Evolutionary conservation across 2,329 filamentous ascomycete genomes (phyloP), one percentile per base, ranked within the genome.

Genomic region (Talaromyces rugulosus): DNA sequence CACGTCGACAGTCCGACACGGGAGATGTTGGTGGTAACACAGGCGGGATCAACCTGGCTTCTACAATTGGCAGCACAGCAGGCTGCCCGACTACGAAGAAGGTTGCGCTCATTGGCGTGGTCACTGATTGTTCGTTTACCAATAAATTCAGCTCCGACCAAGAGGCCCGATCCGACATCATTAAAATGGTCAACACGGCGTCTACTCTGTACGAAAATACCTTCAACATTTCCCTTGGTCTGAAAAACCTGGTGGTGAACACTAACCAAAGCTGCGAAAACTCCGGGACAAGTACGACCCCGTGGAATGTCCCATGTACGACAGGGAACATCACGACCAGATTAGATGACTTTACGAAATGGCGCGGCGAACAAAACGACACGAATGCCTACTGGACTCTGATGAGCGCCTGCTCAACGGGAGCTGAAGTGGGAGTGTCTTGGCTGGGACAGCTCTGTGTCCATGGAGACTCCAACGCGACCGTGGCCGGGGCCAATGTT

Each of bases 211-310:
- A 95, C 72, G 95, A 99, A 75, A 86, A 83, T 68, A 90, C 90
- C 7, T 98, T 99, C 80, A 97, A 97, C 76, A 94, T 99, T 69
- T 94, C 93, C 0, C 86, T 99, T 40, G 95, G 92, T 51, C 86
- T 99, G 63, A 87, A 89, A 67, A 96, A 96, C 71, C 77, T 99
- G 59, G 90, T 92, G 33, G 85, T 97, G 64, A 91, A 86, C 61
- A 86, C 91, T 52, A 76, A 83, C 4, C 80, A 81, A n/a, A 50
- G 36, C 11, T 99, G 95, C 71, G 91, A 94, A 0, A 85, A 85
- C 4, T 84, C 86, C 0, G 79, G 89, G 5, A 82, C 87, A 9
- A 72, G 85, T 1, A 83, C 87, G 4, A 88, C 90, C 0, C 87
- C 87, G 0, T 99, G 94, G 92, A 99, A 99, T 71, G 81, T 91